These are phyloP conservation scores for Sugiyamaella sp. DNA, from an alignment of 1,139 yeast genomes.

Conservation along the genomic window DNA sequence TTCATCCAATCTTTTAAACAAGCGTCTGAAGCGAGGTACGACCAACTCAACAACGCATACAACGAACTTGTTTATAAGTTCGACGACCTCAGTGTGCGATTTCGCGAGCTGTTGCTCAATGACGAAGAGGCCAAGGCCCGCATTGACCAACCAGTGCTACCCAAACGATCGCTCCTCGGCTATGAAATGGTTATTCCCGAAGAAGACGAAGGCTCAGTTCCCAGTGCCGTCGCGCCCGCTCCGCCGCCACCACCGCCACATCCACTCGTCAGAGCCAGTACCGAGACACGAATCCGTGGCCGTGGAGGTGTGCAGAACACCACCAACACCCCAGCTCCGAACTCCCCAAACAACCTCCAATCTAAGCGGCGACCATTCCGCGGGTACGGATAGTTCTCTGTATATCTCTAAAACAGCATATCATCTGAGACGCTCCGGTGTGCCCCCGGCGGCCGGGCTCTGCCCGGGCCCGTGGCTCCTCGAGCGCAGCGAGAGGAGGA, in stretches of 20 bases:
- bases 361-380: conserved; percentile 14
- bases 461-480: no score
- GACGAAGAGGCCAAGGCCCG: conserved; percentile 25
- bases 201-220: conserved; percentile 5
- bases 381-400: conserved; percentile 11
- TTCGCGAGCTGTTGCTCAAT: conserved; percentile 25
- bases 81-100: conserved; percentile 27
- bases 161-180: conserved; percentile 29
- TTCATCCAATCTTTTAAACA: conserved; percentile 28
- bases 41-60: conserved; percentile 32
- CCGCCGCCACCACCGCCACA: not conserved
- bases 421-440: not conserved
- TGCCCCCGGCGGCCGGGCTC: not conserved
- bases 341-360: not conserved
- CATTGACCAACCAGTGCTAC: conserved; percentile 25
- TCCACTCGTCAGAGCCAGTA: conserved; percentile 5
- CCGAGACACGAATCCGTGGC: conserved; percentile 36
- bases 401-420: not conserved
- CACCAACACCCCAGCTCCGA: not conserved
- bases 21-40: conserved; percentile 31
- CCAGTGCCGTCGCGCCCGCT: conserved; percentile 5
- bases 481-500: not conserved
- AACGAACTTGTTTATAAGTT: conserved; percentile 33
- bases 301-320: conserved; percentile 43
- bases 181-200: conserved; percentile 27